Percentiles rank a stretch among this genome's conserved stretches.
These are phyloP conservation scores for Daldinia decipiens DNA, from an alignment of 495 filamentous ascomycete species.

Conservation along the genomic window DNA sequence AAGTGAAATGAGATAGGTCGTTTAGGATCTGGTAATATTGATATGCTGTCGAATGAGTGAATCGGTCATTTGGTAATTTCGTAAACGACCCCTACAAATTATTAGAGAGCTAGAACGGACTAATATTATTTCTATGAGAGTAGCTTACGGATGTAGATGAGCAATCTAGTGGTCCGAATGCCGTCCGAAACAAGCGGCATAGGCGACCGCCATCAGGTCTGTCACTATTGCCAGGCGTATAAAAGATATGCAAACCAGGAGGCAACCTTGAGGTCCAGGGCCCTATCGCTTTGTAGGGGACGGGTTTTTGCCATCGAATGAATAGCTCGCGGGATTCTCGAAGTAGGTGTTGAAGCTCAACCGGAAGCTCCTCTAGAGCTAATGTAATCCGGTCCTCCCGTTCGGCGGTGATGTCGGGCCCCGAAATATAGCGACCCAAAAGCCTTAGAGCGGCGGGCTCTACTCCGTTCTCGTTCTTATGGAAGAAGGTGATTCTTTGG, in stretches of 20 bases:
- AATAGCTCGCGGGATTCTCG: conserved; percentile 76
- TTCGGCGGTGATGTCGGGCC: conserved; percentile 69
- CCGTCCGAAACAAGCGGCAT: conserved; percentile 68
- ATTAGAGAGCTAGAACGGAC: conserved; percentile 21
- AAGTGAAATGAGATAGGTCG: conserved; percentile 63
- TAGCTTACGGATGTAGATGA: conserved; percentile 44
- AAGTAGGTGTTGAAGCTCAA: conserved; percentile 72
- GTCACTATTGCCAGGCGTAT: conserved; percentile 65
- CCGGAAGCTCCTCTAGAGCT: conserved; percentile 75
- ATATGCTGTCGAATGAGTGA: conserved; percentile 69
- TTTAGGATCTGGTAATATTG: conserved; percentile 76
- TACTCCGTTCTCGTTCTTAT: conserved; percentile 68
- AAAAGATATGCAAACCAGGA: conserved; percentile 86
- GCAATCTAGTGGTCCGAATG: conserved; percentile 71
- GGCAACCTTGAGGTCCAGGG: conserved; percentile 80
- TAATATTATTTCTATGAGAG: conserved; percentile 13
- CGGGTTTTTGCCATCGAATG: conserved; percentile 77
- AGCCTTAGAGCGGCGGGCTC: conserved; percentile 68
- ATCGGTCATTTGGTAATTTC: conserved; percentile 68
- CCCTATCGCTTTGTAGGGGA: conserved; percentile 64
- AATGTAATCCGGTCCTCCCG: conserved; percentile 85
- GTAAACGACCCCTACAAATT: conserved; percentile 72
- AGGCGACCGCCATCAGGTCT: conserved; percentile 59
- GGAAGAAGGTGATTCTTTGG: conserved; percentile 84
- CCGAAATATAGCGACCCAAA: conserved; percentile 57